Conservation (phyloP, 768 basidiomycete species). For the Tylopilus intermedius region DNA sequence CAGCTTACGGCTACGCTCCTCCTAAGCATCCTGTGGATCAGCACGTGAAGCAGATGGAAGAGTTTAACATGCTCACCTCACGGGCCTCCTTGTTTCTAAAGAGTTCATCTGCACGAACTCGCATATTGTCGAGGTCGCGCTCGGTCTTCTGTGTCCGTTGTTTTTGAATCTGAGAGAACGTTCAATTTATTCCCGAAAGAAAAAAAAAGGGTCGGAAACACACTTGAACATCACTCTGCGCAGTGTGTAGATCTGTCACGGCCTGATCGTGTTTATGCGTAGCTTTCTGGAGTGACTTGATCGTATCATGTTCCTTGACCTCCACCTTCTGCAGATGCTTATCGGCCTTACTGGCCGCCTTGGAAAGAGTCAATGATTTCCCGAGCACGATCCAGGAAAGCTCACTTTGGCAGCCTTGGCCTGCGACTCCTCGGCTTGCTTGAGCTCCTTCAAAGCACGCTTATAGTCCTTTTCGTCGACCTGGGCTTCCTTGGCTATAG, state of each 20-base stretch:
- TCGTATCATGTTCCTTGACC: slow-evolving; percentile 46
- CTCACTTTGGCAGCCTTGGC: slow-evolving; percentile 49
- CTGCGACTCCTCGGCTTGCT: slow-evolving; percentile 48
- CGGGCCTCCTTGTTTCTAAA: slow-evolving; percentile 17
- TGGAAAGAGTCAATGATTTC: not conserved
- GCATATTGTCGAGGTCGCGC: slow-evolving; percentile 17
- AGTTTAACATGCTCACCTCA: slow-evolving; percentile 15
- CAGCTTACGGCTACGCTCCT: slow-evolving; percentile 20
- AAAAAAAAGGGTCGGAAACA: not conserved
- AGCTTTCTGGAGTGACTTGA: slow-evolving; percentile 49
- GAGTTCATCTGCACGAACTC: slow-evolving; percentile 18
- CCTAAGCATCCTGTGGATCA: slow-evolving; percentile 1
- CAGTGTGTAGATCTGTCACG: slow-evolving; percentile 36
- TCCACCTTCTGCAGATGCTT: slow-evolving; percentile 45
- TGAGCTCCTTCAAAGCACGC: slow-evolving; percentile 50
- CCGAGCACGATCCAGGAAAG: not conserved
- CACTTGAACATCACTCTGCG: slow-evolving; percentile 44
- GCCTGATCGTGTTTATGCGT: slow-evolving; percentile 50
- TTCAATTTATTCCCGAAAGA: not conserved
- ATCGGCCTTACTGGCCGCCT: slow-evolving; percentile 46
- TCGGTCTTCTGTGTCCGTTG: slow-evolving; percentile 20
- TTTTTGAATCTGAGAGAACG: slow-evolving; percentile 20
- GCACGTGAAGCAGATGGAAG: not conserved
- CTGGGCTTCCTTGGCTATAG: slow-evolving; percentile 46
- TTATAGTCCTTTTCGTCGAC: slow-evolving; percentile 47